Evolutionary conservation across 2,329 filamentous ascomycete species (phyloP).

Genomic region (Myriosclerotinia curreyana): DNA sequence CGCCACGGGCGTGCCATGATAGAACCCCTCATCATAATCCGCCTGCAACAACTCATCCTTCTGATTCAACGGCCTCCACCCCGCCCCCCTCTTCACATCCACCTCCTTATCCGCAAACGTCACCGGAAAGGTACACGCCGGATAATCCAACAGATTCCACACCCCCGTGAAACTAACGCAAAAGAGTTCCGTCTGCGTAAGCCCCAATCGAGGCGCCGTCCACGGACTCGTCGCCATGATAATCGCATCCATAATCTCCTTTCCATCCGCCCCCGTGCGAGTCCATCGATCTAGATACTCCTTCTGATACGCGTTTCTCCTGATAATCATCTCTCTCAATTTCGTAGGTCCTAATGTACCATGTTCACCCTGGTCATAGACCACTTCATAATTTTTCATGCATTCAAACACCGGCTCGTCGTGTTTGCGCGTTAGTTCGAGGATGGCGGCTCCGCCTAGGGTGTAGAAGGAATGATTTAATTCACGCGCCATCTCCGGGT

Average conservation of each 20-base stretch:
- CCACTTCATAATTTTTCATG: conserved; percentile 37
- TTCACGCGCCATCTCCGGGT: conserved; percentile 37
- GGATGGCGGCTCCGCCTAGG: conserved; percentile 38
- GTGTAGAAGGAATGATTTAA: conserved; percentile 39
- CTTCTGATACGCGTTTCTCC: conserved; percentile 40
- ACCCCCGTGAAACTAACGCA: conserved; percentile 38
- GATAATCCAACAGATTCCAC: conserved; percentile 39
- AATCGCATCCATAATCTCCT: conserved; percentile 39
- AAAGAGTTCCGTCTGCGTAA: conserved; percentile 33
- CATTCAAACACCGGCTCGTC: conserved; percentile 35
- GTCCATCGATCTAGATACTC: conserved; percentile 41
- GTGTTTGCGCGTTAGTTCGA: conserved; percentile 33
- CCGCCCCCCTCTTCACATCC: conserved; percentile 34
- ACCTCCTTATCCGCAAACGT: conserved; percentile 43
- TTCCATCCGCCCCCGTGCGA: conserved; percentile 30
- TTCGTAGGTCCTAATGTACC: conserved; percentile 35
- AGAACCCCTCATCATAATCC: conserved; percentile 38
- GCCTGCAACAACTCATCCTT: conserved; percentile 34
- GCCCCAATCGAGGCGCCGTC: conserved; percentile 40
- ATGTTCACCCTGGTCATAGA: conserved; percentile 34
- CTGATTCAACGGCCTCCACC: conserved; percentile 35
- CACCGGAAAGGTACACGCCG: conserved; percentile 44
- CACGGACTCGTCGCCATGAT: conserved; percentile 39
- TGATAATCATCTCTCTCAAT: conserved; percentile 37
- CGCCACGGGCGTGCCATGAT: conserved; percentile 36